Evolutionary conservation across 192 early-diverging fungal species (phyloP), one percentile per base, ranked within the genome.

Genomic region (Backusella australiensis): DNA sequence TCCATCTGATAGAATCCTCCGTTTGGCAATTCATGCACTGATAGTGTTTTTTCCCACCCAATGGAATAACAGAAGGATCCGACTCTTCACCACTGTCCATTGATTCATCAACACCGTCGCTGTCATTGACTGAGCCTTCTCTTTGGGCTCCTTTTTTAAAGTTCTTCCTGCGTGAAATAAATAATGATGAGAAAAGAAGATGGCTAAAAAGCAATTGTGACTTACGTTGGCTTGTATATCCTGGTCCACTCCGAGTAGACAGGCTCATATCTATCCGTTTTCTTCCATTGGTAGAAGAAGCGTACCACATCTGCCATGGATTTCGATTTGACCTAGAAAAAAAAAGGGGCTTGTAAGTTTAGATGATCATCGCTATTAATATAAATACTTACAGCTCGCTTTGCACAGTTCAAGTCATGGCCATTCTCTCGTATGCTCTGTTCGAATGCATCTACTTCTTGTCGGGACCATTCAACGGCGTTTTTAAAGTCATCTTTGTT

Each of bases 171-270:
- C 34, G 19, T n/a, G 19, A 38, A 39, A 56, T 38, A 69, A 63
- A 8, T 4, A 56, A 21, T 56, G 21, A 26, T 26, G 7, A 63
- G 34, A 21, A 42, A 52, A 36, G 21, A 19, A 63, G 21, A 69
- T n/a, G 1, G n/a, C 7, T 8, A 35, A 17, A 23, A 17, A 41
- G 34, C 15, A 32, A 76, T 17, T 9, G 9, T 32, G 65, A 71
- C 82, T 78, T 87, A 87, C 86, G 84, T 85, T 69, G 89, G 89
- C 32, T 85, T 83, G 75, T 87, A 83, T 23, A 87, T 80, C 41
- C 85, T 90, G 34, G 89, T 89, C 78, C 87, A 88, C 34, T 88
- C 84, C 34, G 87, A 90, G 39, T 86, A 90, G 0, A 91, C 90
- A 26, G 87, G 85, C 59, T 90, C 79, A 70, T 90, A 88, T 21